Base-by-base conservation (phyloP, 208 protist genomes). In the Acanthamoeba culbertsoni region DNA sequence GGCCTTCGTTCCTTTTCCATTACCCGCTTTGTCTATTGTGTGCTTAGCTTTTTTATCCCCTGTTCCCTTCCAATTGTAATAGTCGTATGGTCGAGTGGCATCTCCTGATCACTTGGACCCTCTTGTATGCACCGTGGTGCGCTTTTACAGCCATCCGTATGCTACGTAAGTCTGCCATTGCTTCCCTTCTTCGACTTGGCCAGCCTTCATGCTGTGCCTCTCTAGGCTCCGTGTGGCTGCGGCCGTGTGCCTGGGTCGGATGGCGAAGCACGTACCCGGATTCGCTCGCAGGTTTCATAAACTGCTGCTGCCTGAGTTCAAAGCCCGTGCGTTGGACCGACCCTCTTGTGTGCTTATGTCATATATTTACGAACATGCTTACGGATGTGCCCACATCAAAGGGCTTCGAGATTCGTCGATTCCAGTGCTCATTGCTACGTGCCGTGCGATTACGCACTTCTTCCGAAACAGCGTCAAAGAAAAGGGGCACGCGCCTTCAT, bases 361-460 rank as follows among this genome's bases (percentile, higher is more conserved):
- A n/a, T n/a, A n/a, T n/a, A n/a, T n/a, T n/a, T n/a, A n/a, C n/a
- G n/a, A n/a, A n/a, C n/a, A n/a, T n/a, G n/a, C n/a, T n/a, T n/a
- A n/a, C n/a, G n/a, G n/a, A n/a, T n/a, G n/a, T n/a, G n/a, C n/a
- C n/a, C n/a, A 10, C 4, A 45, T 12, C 18, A 48, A 33, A 82
- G 71, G 71, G 71, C 71, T 82, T 23, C n/a, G 26, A 42, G 71
- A 82, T 8, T 33, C 71, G 7, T 82, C 71, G 42, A 28, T 82
- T 23, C 43, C 40, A 23, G 71, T 82, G 71, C 71, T 82, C 10
- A 82, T 82, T 26, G 51, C 71, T 23, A 82, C 71, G 28, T 82
- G 71, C 42, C 71, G 71, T 16, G 71, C 71, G 43, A 82, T 82
- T 35, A 82, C 71, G 20, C 51, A 82, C 43, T 82, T 82, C 35